Evolutionary conservation across 1,284 basidiomycete species (phyloP).

Genomic region (Ganoderma sinense): DNA sequence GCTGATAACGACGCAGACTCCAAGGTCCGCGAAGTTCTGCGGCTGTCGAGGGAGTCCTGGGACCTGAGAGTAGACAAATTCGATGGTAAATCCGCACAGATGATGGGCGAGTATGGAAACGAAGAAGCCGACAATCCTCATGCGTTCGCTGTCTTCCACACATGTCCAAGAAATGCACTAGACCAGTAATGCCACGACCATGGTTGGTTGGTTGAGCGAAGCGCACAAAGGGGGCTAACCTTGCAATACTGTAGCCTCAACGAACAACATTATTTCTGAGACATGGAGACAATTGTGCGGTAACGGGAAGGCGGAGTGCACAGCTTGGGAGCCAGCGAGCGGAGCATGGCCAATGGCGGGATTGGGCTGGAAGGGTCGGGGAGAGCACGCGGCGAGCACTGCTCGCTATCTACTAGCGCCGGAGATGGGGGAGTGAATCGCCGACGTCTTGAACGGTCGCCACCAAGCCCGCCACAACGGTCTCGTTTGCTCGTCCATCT

Average conservation of each 20-base stretch:
- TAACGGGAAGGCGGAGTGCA: not conserved
- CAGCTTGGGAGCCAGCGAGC: not conserved
- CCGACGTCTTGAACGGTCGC: not conserved
- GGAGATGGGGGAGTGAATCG: not conserved
- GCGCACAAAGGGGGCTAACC: not conserved
- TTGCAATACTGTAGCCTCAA: too few species aligned
- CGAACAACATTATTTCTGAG: not conserved
- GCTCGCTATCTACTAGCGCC: not conserved
- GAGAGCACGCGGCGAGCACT: constrained; percentile 1
- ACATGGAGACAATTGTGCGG: too few species aligned
- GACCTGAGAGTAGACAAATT: not conserved
- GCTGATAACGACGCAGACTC: not conserved
- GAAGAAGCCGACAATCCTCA: not conserved
- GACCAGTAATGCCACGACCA: not conserved
- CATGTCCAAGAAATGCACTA: not conserved
- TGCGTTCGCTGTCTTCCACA: not conserved
- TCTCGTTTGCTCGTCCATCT: not conserved
- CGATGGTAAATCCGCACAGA: not conserved
- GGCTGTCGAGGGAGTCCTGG: not conserved
- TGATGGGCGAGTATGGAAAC: not conserved
- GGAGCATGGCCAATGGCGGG: not conserved
- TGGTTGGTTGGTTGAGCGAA: not conserved
- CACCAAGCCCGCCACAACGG: not conserved
- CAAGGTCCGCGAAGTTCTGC: not conserved
- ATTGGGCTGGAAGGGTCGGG: not conserved